phyloP scores from a whole-genome alignment of 2,329 filamentous ascomycete genomes.

The Botrytis fragariae region DNA sequence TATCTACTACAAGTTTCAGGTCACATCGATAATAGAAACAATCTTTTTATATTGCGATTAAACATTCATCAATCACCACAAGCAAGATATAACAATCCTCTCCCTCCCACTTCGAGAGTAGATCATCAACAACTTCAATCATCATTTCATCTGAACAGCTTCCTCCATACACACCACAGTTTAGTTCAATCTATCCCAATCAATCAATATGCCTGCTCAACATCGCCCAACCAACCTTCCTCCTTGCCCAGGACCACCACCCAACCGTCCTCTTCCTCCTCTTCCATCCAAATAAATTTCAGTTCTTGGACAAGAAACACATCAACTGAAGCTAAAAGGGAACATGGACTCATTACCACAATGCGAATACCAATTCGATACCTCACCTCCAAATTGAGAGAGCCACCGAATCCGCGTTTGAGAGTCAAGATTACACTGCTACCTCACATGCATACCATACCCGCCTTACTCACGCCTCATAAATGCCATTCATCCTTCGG shows the following conservation, averaged over 20 bases:
- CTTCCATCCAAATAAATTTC: conserved; percentile 51
- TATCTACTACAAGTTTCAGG: conserved; percentile 15
- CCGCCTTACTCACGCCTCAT: neutral
- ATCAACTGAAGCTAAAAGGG: neutral
- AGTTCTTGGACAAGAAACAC: neutral
- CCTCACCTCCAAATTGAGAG: neutral
- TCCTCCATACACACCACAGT: neutral
- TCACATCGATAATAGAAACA: conserved; percentile 12
- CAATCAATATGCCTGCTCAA: conserved; percentile 47
- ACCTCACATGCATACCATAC: neutral
- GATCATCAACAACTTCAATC: conserved; percentile 17
- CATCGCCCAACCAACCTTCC: conserved; percentile 60
- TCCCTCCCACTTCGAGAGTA: conserved; percentile 1
- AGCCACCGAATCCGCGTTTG: neutral
- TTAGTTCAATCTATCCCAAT: conserved; percentile 10
- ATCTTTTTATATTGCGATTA: conserved; percentile 12
- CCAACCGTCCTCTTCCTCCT: conserved; percentile 60
- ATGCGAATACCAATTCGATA: neutral
- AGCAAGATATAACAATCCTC: conserved; percentile 18
- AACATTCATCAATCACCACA: conserved; percentile 8
- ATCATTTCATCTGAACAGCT: conserved; percentile 10
- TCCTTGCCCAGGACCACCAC: conserved; percentile 63
- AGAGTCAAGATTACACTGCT: conserved; percentile 1
- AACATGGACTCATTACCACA: neutral
- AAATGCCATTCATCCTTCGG: neutral